Conservation (phyloP, 2,329 filamentous ascomycete species). For the Fusarium sp. region DNA sequence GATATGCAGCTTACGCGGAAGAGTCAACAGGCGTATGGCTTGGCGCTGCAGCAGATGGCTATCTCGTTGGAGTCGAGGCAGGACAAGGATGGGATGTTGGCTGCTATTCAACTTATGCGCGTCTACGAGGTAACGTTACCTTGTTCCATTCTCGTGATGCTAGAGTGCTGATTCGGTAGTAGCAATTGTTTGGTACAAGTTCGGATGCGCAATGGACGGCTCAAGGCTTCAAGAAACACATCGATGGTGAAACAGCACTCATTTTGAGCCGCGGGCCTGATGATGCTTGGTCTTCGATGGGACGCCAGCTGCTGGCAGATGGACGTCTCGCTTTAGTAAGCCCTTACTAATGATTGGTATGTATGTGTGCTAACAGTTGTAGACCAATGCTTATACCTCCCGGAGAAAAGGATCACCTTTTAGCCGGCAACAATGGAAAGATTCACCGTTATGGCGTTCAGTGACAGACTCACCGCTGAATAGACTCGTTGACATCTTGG, state of each 20-base stretch:
- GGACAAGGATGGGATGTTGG: conserved; percentile 1
- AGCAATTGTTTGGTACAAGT: conserved; percentile 12
- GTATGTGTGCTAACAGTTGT: rapidly evolving
- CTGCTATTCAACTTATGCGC: conserved; percentile 18
- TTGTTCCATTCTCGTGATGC: rapidly evolving
- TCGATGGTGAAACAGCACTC: conserved; percentile 16
- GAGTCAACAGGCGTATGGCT: conserved; percentile 7
- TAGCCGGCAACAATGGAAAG: background rate
- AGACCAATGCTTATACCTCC: conserved; percentile 14
- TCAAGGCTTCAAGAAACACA: conserved; percentile 1
- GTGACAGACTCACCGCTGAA: conserved; percentile 2
- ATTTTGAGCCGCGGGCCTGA: conserved; percentile 3
- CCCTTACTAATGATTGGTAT: rapidly evolving
- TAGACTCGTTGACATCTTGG: conserved; percentile 5
- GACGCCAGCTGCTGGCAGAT: conserved; percentile 16
- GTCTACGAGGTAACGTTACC: conserved; percentile 9
- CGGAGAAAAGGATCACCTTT: conserved; percentile 5
- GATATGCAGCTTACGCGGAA: conserved; percentile 6
- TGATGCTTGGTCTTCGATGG: background rate
- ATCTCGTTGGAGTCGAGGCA: background rate
- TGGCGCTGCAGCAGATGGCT: conserved; percentile 17
- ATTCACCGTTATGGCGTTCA: conserved; percentile 11
- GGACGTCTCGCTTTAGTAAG: conserved; percentile 11
- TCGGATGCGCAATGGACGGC: background rate
- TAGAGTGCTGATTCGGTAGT: background rate